A percentile compares a stretch with the other conserved stretches of the same genome.
phyloP scores from a whole-genome alignment of 805 yeast species.

The Wickerhamiella siamensis region DNA sequence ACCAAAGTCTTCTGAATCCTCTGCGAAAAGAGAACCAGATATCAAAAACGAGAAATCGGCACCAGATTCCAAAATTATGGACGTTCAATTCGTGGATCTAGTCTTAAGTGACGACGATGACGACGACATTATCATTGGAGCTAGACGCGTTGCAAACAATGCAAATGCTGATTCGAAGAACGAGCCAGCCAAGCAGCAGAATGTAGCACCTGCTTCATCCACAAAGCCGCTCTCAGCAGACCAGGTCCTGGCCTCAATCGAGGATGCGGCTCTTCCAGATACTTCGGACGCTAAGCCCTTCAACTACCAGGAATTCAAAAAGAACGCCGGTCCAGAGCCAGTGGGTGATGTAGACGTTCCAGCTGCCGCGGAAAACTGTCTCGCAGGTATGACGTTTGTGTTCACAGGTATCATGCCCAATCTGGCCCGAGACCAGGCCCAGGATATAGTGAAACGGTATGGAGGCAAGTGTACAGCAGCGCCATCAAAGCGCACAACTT shows the following conservation, averaged over 20 bases:
- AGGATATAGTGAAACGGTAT: slow-evolving; percentile 61
- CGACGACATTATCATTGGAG: not conserved
- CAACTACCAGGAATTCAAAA: slow-evolving; percentile 44
- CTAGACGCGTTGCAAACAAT: not conserved
- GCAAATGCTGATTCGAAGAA: not conserved
- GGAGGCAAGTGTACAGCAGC: slow-evolving; percentile 83
- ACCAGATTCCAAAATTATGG: too few relatives aligned
- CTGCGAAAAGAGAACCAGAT: too few relatives aligned
- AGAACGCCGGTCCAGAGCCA: slow-evolving; percentile 17
- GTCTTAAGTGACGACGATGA: not conserved
- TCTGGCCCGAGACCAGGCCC: slow-evolving; percentile 62
- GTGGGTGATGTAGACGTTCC: slow-evolving; percentile 38
- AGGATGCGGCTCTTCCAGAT: slow-evolving; percentile 56
- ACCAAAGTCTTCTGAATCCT: too few relatives aligned
- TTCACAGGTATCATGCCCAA: slow-evolving; percentile 84
- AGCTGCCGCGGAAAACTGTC: slow-evolving; percentile 71
- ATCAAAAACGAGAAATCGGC: too few relatives aligned
- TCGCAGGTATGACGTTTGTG: slow-evolving; percentile 78
- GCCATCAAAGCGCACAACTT: slow-evolving; percentile 68
- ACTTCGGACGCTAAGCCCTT: slow-evolving; percentile 34
- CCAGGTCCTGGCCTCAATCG: slow-evolving; percentile 46
- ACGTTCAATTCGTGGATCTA: not conserved
- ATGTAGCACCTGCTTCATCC: too few relatives aligned
- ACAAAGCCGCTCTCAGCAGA: slow-evolving; percentile 29
- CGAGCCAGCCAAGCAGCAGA: not conserved